These are phyloP conservation scores for Capronia epimyces DNA, from an alignment of 2,329 filamentous ascomycete species.

Conservation along the genomic window DNA sequence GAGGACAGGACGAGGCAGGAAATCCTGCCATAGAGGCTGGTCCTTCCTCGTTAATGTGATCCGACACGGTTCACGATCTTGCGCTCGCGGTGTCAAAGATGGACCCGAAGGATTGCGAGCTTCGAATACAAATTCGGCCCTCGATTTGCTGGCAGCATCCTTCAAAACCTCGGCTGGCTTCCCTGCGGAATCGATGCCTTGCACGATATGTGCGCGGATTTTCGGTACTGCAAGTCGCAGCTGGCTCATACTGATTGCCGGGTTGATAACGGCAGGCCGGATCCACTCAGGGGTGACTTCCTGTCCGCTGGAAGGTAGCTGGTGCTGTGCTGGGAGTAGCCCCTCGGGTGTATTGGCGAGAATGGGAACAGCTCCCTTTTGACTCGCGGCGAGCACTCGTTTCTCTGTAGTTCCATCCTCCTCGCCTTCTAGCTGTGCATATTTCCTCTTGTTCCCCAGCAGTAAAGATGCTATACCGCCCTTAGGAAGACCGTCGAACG, in stretches of 20 bases:
- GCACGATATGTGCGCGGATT: conserved; percentile 73
- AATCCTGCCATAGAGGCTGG: conserved; percentile 86
- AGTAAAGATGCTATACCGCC: conserved; percentile 81
- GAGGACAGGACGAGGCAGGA: conserved; percentile 77
- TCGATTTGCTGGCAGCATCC: conserved; percentile 44
- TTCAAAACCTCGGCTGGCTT: conserved; percentile 38
- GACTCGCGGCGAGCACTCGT: conserved; percentile 53
- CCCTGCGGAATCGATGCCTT: conserved; percentile 61
- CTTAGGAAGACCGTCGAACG: conserved; percentile 85
- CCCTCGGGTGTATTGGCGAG: conserved; percentile 72
- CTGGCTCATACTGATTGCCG: conserved; percentile 74
- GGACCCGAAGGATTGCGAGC: conserved; percentile 70
- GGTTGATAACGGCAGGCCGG: conserved; percentile 79
- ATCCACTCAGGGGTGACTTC: conserved; percentile 74
- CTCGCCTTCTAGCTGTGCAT: conserved; percentile 65
- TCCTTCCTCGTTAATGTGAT: conserved; percentile 77
- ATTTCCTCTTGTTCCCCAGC: conserved; percentile 88
- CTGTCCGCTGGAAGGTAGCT: conserved; percentile 55
- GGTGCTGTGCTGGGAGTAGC: conserved; percentile 65
- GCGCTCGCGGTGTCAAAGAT: conserved; percentile 53
- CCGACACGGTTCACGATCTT: conserved; percentile 74
- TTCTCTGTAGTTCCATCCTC: conserved; percentile 62
- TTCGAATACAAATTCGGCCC: conserved; percentile 75
- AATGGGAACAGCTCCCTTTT: conserved; percentile 66
- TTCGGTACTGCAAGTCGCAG: conserved; percentile 82